phyloP scores from a whole-genome alignment of 441 rosid species.

The Mallotus japonicus region DNA sequence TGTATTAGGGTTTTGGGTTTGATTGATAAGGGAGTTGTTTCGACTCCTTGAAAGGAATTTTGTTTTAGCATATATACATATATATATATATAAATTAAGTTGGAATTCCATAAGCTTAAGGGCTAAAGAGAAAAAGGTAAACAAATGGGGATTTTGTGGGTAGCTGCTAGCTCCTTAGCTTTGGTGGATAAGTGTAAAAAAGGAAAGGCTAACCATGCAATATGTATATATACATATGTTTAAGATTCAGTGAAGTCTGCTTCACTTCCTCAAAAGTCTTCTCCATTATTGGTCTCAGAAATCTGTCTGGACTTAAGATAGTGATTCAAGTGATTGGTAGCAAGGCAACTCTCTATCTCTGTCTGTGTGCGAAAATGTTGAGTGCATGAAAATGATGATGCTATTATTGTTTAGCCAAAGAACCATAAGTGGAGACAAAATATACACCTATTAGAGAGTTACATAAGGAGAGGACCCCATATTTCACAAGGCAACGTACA shows the following conservation, averaged over 20 bases:
- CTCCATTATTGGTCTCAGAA: background rate
- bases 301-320: slow-evolving; percentile 5
- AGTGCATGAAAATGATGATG: slow-evolving; percentile 16
- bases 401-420: slow-evolving; percentile 6
- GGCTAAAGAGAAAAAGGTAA: background rate
- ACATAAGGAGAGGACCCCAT: slow-evolving; percentile 22
- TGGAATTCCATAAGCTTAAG: background rate
- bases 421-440: background rate
- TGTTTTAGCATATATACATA: background rate
- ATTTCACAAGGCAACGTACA: slow-evolving; percentile 11
- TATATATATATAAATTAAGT: background rate
- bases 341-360: background rate
- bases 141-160: background rate
- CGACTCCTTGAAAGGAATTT: background rate
- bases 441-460: background rate
- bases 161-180: no score
- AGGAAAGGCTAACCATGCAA: background rate
- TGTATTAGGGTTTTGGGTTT: slow-evolving; percentile 20
- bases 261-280: slow-evolving; percentile 2
- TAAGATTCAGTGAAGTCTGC: background rate
- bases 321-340: background rate
- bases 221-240: background rate
- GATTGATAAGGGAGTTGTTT: background rate
- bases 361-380: background rate
- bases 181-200: no score